Conservation (phyloP, 176 grass and related monocot genomes). For the Luzula sylvatica region DNA sequence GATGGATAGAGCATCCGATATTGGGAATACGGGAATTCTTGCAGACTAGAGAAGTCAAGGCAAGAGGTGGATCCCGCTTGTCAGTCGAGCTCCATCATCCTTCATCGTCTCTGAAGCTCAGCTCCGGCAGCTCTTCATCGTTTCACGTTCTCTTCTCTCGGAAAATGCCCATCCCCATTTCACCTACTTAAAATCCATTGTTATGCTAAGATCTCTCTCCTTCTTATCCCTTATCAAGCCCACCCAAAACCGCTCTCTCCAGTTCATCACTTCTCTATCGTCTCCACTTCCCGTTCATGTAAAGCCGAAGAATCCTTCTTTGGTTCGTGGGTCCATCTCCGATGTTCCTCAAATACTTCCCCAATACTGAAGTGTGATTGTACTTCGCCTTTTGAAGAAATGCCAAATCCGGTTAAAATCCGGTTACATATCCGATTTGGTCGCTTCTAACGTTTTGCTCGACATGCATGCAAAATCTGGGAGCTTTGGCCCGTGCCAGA, state of each 20-base stretch:
- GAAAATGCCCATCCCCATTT: slow-evolving; percentile 34
- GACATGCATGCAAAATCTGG: slow-evolving; percentile 66
- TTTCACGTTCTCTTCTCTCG: background rate
- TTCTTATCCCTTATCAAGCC: slow-evolving; percentile 30
- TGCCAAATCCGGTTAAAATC: slow-evolving; percentile 54
- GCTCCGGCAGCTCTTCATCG: too few species aligned
- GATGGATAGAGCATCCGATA: too few species aligned
- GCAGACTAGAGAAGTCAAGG: too few species aligned
- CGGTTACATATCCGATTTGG: slow-evolving; percentile 40
- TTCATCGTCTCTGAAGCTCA: too few species aligned
- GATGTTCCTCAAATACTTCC: slow-evolving; percentile 62
- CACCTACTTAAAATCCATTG: slow-evolving; percentile 19
- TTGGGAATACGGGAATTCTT: too few species aligned
- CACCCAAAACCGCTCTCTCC: slow-evolving; percentile 30
- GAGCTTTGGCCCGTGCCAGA: slow-evolving; percentile 20
- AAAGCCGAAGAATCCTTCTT: background rate
- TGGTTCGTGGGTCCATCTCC: slow-evolving; percentile 23
- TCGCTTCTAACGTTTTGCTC: slow-evolving; percentile 64
- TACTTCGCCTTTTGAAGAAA: slow-evolving; percentile 61
- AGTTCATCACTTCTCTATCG: slow-evolving; percentile 21
- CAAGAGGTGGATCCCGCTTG: too few species aligned
- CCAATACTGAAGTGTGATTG: slow-evolving; percentile 35
- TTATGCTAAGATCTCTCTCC: slow-evolving; percentile 63
- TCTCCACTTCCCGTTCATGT: background rate
- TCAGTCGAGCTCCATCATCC: too few species aligned